Evolutionary conservation across 176 grass and related monocot genomes (phyloP).

Genomic region (Juncus inflexus): DNA sequence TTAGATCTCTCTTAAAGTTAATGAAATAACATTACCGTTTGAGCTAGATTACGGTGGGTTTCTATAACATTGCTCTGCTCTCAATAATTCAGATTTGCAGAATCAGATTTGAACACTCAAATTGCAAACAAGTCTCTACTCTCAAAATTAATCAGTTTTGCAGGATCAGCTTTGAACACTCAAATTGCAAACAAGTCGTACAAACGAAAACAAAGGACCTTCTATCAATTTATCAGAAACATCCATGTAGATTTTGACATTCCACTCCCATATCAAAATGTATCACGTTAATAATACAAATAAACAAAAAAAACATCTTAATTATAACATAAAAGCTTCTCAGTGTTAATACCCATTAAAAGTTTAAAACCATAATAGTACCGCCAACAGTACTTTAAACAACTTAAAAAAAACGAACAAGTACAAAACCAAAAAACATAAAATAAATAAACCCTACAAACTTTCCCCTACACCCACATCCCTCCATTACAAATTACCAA

Average conservation of each 20-base stretch:
- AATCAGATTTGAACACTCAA: not conserved
- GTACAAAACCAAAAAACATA: too few relatives aligned
- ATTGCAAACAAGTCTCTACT: not conserved
- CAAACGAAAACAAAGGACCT: slow-evolving; percentile 10
- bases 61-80: not conserved
- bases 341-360: too few relatives aligned
- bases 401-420: not conserved
- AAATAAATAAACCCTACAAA: too few relatives aligned
- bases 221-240: slow-evolving; percentile 21
- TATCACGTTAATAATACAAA: slow-evolving; percentile 26
- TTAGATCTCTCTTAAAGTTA: too few relatives aligned
- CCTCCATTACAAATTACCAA: slow-evolving; percentile 21
- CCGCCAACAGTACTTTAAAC: slow-evolving; percentile 10
- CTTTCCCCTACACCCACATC: not conserved
- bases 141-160: too few relatives aligned
- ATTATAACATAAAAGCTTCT: slow-evolving; percentile 23
- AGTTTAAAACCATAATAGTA: not conserved
- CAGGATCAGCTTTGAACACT: not conserved
- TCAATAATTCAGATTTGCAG: too few relatives aligned
- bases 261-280: not conserved
- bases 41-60: too few relatives aligned
- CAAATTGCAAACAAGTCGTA: not conserved
- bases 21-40: too few relatives aligned
- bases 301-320: slow-evolving; percentile 26
- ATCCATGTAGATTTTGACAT: not conserved